These are phyloP conservation scores for Chlorokybus atmophyticus DNA, from an alignment of 139 green algal genomes.

Conservation along the genomic window DNA sequence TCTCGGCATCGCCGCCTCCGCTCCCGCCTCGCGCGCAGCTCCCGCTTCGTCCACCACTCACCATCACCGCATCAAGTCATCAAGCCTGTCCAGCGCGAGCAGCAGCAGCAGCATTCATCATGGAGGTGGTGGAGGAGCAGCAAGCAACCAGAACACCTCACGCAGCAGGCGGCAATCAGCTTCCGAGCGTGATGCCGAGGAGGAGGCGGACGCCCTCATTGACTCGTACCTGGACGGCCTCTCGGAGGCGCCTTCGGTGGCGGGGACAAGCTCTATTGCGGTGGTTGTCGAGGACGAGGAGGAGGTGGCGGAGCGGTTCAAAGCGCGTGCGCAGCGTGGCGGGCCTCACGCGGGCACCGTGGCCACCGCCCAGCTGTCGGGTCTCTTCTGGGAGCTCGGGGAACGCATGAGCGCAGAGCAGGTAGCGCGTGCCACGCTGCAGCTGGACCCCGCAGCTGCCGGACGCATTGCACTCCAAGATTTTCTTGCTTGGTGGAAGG, in stretches of 20 bases:
- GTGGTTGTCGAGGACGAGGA: background rate
- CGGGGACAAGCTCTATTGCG: background rate
- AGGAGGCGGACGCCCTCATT: no score
- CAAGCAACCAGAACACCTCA: background rate
- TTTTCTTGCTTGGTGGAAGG: background rate
- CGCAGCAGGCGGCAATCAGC: no score
- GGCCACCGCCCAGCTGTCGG: conserved; percentile 6
- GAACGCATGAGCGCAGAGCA: conserved; percentile 26
- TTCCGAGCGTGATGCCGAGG: no score
- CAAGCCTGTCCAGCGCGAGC: background rate
- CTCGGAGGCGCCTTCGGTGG: background rate
- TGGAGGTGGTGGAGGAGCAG: no score
- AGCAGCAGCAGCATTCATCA: no score
- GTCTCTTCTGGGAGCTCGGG: conserved; percentile 39
- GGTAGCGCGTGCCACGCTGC: conserved; percentile 33
- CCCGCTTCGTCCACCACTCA: background rate
- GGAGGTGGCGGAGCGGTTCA: background rate
- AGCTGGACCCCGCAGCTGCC: conserved; percentile 23
- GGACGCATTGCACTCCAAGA: background rate
- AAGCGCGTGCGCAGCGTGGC: no score
- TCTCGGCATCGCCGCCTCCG: conserved; percentile 12
- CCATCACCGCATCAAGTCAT: no score
- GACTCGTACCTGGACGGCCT: background rate
- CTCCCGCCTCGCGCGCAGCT: background rate
- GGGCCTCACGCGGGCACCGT: background rate